phyloP scores from a whole-genome alignment of 177 flowering plant species.

The Tripterygium wilfordii region DNA sequence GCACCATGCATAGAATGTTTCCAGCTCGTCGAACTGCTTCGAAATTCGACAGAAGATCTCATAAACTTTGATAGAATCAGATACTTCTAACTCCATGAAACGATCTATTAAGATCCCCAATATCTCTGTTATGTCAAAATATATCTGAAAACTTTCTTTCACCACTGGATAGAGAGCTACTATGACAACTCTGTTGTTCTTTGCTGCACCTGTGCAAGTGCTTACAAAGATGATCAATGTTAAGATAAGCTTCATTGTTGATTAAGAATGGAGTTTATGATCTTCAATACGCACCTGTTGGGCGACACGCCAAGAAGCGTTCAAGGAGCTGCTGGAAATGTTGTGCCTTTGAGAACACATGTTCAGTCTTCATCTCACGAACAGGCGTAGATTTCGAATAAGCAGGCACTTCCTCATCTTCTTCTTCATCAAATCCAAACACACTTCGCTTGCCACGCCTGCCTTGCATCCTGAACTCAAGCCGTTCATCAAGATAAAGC shows the following conservation, averaged over 20 bases:
- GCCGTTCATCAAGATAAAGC: constrained; percentile 63
- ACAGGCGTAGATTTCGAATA: constrained; percentile 34
- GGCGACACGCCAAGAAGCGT: constrained; percentile 77
- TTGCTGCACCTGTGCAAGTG: constrained; percentile 48
- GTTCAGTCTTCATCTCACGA: constrained; percentile 47
- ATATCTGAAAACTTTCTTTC: constrained; percentile 75
- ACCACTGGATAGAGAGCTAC: constrained; percentile 68
- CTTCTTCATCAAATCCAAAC: constrained; percentile 31
- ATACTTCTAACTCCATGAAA: constrained; percentile 63
- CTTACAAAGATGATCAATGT: background rate
- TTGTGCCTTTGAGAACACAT: constrained; percentile 46
- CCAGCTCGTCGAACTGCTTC: constrained; percentile 83
- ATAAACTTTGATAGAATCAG: constrained; percentile 49
- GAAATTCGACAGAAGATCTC: constrained; percentile 54
- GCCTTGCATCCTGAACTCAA: constrained; percentile 70
- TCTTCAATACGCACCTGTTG: constrained; percentile 80
- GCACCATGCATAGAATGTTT: constrained; percentile 60
- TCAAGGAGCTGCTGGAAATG: constrained; percentile 75
- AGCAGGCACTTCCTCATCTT: constrained; percentile 14
- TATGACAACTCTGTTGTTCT: constrained; percentile 52
- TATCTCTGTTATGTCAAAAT: constrained; percentile 62
- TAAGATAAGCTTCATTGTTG: too few relatives aligned
- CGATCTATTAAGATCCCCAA: constrained; percentile 60
- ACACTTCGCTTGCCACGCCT: constrained; percentile 29
- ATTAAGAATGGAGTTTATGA: too few relatives aligned